These are phyloP conservation scores for Russula sp. DNA, from an alignment of 768 basidiomycete genomes.

Conservation along the genomic window DNA sequence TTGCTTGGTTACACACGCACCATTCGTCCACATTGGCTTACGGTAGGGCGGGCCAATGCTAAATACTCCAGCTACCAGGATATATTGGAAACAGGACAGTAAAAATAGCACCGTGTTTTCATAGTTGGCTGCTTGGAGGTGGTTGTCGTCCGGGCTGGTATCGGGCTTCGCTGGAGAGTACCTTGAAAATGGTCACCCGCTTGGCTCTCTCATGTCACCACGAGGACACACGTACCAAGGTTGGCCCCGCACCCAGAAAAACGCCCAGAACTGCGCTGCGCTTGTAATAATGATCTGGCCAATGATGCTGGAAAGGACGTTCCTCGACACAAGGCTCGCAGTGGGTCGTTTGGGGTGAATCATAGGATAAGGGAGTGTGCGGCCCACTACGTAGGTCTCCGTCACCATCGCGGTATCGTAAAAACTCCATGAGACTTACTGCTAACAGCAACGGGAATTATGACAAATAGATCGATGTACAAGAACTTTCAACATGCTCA, in stretches of 20 bases:
- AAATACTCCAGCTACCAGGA: constrained; percentile 93
- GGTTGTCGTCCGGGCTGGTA: constrained; percentile 40
- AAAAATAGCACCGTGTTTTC: constrained; percentile 92
- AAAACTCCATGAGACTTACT: constrained; percentile 49
- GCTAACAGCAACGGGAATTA: constrained; percentile 92
- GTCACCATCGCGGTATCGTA: constrained; percentile 1
- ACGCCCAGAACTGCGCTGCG: constrained; percentile 77
- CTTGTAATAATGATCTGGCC: constrained; percentile 89
- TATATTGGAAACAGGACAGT: constrained; percentile 97
- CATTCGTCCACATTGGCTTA: constrained; percentile 91
- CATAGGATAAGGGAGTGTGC: constrained; percentile 81
- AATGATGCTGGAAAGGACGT: constrained; percentile 86
- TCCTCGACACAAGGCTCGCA: constrained; percentile 90
- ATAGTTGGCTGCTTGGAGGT: constrained; percentile 78
- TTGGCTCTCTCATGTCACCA: background rate
- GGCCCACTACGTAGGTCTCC: constrained; percentile 64
- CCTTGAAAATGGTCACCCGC: constrained; percentile 4
- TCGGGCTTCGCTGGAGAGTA: constrained; percentile 29
- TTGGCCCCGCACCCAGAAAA: constrained; percentile 80
- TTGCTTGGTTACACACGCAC: constrained; percentile 37
- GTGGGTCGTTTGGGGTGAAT: constrained; percentile 90
- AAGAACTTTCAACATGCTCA: constrained; percentile 55
- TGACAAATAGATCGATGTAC: constrained; percentile 97
- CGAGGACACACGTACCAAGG: constrained; percentile 52
- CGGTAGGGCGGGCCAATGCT: constrained; percentile 97